A percentile compares a stretch with the other conserved stretches of the same genome.
These are phyloP conservation scores for Avena eriantha DNA, from an alignment of 176 grass and related monocot genomes.

Conservation along the genomic window DNA sequence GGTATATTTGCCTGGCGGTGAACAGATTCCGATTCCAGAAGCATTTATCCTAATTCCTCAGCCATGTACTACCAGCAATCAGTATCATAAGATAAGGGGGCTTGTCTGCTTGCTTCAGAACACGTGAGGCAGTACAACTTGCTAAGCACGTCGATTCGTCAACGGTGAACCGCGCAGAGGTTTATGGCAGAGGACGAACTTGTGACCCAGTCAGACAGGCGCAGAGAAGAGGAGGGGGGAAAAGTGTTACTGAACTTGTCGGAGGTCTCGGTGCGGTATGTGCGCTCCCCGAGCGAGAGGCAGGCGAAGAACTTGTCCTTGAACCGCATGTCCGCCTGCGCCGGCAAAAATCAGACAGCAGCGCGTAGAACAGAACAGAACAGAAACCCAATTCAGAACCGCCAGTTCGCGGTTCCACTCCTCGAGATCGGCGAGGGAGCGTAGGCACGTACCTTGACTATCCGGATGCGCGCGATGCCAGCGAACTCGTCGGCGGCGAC, in stretches of 20 bases:
- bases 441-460: constrained; percentile 50
- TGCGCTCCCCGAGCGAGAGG: constrained; percentile 90
- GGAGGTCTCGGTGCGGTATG: constrained; percentile 81
- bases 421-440: not conserved
- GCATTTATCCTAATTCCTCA: not conserved
- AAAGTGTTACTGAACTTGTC: constrained; percentile 66
- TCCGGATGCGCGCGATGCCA: constrained; percentile 87
- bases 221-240: not conserved
- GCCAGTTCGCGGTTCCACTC: not conserved
- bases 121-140: not conserved
- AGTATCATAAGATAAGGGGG: not conserved
- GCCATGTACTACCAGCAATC: not conserved
- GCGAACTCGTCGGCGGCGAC: constrained; percentile 68
- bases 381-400: not conserved
- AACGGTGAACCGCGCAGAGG: not conserved
- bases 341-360: not conserved
- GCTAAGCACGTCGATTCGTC: not conserved
- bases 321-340: constrained; percentile 88
- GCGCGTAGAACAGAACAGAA: constrained; percentile 14
- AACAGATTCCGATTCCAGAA: not conserved
- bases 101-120: not conserved
- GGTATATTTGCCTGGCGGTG: too few relatives aligned
- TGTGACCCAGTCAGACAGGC: not conserved
- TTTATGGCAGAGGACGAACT: too few relatives aligned
- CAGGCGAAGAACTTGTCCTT: constrained; percentile 97